Conservation (phyloP, 2,329 filamentous ascomycete species). For the Nemania sp. region DNA sequence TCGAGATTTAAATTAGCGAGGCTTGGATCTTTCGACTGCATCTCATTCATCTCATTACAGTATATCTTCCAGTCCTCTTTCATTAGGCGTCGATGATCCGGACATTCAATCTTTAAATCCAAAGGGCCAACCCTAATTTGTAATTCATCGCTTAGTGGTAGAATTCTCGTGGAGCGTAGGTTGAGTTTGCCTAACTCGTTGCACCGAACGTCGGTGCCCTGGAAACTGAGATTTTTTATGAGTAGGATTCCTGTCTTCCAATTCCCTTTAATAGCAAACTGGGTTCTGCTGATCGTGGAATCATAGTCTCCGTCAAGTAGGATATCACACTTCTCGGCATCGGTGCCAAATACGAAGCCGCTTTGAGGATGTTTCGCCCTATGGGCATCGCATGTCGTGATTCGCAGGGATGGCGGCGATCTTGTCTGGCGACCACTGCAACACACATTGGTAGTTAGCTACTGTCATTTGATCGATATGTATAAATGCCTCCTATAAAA, state of each 20-base stretch:
- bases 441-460: neutral
- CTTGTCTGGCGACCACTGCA: neutral
- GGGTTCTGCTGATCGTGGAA: neutral
- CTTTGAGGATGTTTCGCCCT: neutral
- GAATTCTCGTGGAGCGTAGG: neutral
- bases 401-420: neutral
- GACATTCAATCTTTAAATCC: neutral
- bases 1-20: neutral
- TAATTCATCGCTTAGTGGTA: neutral
- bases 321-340: neutral
- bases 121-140: neutral
- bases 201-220: neutral
- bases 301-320: neutral
- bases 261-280: neutral
- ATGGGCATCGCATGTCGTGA: slow-evolving; percentile 13
- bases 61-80: neutral
- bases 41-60: neutral
- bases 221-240: neutral
- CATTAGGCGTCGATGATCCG: neutral
- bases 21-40: neutral
- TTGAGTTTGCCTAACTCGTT: neutral
- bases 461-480: neutral
- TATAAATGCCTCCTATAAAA: neutral
- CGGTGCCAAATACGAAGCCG: slow-evolving; percentile 16
- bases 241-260: neutral